phyloP scores from a whole-genome alignment of 768 basidiomycete genomes.

The Clathrus columnatus region DNA sequence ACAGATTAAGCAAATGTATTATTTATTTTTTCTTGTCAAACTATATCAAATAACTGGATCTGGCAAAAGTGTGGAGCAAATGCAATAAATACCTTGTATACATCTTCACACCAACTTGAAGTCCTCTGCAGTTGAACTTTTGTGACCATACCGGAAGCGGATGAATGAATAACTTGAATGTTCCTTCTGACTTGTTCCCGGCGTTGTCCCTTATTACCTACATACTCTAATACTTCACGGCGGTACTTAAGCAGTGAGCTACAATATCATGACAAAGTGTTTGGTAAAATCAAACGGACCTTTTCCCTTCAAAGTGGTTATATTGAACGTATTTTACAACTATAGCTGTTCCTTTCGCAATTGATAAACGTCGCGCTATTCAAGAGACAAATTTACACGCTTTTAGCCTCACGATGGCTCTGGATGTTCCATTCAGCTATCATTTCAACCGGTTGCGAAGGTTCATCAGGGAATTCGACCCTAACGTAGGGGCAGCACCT shows the following conservation, averaged over 20 bases:
- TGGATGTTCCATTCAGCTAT: neutral
- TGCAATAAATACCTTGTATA: no score
- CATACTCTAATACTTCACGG: neutral
- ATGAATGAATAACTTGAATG: no score
- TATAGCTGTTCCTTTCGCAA: slow-evolving; percentile 44
- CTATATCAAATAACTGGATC: no score
- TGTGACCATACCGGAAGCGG: no score
- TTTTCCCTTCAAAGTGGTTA: no score
- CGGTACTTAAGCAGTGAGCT: neutral
- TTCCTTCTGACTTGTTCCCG: neutral
- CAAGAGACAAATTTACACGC: neutral
- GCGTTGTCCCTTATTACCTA: neutral
- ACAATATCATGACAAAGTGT: neutral
- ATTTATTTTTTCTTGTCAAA: no score
- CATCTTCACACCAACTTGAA: no score
- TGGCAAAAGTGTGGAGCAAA: no score
- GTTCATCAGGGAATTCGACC: slow-evolving; percentile 22
- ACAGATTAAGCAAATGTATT: slow-evolving; percentile 1
- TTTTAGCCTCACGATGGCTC: neutral
- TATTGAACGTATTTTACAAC: no score
- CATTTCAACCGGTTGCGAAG: neutral
- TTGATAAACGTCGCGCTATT: neutral
- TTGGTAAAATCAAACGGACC: neutral
- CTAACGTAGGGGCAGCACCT: slow-evolving; percentile 29
- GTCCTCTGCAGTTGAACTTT: no score